phyloP scores from a whole-genome alignment of 805 yeast species.

The Ogataea pignaliae region DNA sequence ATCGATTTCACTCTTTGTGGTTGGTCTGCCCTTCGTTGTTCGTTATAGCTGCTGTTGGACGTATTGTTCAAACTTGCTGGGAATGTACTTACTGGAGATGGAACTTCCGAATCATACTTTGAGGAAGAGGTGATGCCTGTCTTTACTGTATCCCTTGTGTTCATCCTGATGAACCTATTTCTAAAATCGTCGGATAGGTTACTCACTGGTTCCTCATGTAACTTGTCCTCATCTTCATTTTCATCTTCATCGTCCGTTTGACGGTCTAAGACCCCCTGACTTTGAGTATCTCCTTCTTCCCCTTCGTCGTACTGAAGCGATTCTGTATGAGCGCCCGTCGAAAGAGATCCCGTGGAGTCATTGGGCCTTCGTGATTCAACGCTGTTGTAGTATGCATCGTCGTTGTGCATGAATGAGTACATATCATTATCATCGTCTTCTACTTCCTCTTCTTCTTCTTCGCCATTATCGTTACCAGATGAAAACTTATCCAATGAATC shows the following conservation, averaged over 20 bases:
- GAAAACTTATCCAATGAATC: too few species aligned
- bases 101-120: neutral
- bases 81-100: neutral
- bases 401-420: constrained; percentile 20
- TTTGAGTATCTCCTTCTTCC: neutral
- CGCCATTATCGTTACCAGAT: neutral
- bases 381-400: constrained; percentile 14
- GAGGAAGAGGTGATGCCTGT: constrained; percentile 3
- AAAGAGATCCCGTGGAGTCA: constrained; percentile 22
- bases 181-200: constrained; percentile 11
- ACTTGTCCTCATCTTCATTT: neutral
- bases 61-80: neutral
- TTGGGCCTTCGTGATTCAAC: constrained; percentile 1
- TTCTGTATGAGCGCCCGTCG: constrained; percentile 14
- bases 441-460: neutral
- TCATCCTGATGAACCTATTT: constrained; percentile 19
- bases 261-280: neutral
- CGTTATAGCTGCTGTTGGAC: neutral
- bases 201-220: too few species aligned
- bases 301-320: neutral
- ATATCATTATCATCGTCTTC: constrained; percentile 11
- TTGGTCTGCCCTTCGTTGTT: neutral
- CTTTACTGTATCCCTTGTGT: constrained; percentile 21
- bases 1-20: constrained; percentile 10
- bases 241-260: constrained; percentile 7